Evolutionary conservation across 2,329 filamentous ascomycete species (phyloP).

Genomic region (Dactylellina sp.): DNA sequence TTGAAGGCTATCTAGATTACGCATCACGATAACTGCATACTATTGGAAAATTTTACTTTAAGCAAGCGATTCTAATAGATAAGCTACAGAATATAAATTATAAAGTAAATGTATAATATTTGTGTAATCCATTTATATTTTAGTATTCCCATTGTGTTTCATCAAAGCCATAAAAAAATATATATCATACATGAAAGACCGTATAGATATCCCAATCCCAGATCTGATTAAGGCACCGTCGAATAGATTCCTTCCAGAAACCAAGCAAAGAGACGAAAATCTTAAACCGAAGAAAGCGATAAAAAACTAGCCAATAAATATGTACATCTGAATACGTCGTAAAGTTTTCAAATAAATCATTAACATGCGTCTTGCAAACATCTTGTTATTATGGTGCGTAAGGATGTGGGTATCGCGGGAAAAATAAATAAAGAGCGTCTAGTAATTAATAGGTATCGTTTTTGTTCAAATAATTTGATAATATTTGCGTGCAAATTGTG

Average conservation of each 20-base stretch:
- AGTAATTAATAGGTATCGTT: neutral
- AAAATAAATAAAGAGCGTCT: constrained; percentile 6
- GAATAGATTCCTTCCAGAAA: constrained; percentile 5
- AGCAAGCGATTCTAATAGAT: no score
- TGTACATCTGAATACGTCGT: constrained; percentile 21
- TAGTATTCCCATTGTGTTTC: neutral
- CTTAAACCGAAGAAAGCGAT: neutral
- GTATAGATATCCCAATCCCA: constrained; percentile 1
- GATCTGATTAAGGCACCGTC: neutral
- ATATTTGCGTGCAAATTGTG: constrained; percentile 12
- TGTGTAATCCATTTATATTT: neutral
- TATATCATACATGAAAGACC: constrained; percentile 38
- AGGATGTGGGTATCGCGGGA: neutral
- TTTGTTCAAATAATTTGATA: neutral
- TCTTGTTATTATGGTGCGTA: neutral
- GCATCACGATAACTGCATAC: neutral
- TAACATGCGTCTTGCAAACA: neutral
- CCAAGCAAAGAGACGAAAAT: neutral
- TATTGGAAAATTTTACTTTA: no score
- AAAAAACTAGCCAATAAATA: constrained; percentile 10
- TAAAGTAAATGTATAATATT: neutral
- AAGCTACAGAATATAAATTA: no score
- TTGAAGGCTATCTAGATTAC: neutral
- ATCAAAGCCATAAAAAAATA: constrained; percentile 17
- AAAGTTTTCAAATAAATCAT: neutral